Evolutionary conservation across 805 yeast genomes (phyloP).

Genomic region (Nakazawaea ernobii): DNA sequence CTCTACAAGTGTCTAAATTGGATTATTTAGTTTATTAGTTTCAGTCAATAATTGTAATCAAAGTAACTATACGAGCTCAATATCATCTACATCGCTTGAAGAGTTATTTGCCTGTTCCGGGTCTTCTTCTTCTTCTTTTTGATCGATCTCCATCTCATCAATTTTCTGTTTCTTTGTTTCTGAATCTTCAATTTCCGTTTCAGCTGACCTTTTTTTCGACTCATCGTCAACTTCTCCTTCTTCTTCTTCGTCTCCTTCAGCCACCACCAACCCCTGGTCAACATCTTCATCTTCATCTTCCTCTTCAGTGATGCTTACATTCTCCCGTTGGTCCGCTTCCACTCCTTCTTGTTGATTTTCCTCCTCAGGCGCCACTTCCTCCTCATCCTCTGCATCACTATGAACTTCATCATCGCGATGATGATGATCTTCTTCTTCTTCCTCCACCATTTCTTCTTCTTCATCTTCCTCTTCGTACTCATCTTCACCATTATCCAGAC

Average conservation of each 20-base stretch:
- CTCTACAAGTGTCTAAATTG: too few relatives aligned
- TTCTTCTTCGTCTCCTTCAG: slow-evolving; percentile 8
- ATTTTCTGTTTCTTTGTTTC: not conserved
- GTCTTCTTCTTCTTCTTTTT: not conserved
- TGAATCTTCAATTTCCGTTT: not conserved
- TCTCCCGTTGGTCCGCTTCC: not conserved
- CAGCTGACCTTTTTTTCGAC: not conserved
- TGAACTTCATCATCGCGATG: slow-evolving; percentile 22
- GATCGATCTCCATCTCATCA: not conserved
- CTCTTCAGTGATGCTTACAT: not conserved
- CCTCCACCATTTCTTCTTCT: slow-evolving; percentile 17
- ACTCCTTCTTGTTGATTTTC: not conserved
- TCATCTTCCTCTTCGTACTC: slow-evolving; percentile 6
- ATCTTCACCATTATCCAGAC: slow-evolving; percentile 4
- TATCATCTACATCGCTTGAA: not conserved
- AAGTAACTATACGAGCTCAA: not conserved
- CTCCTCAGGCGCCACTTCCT: slow-evolving; percentile 6
- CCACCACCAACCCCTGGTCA: not conserved
- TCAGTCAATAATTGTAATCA: not conserved
- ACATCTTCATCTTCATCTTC: slow-evolving; percentile 7
- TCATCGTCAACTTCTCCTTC: slow-evolving; percentile 13
- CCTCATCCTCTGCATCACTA: slow-evolving; percentile 20
- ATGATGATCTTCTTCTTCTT: slow-evolving; percentile 16
- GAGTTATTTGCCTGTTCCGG: not conserved
- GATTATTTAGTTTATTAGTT: too few relatives aligned